Conservation (phyloP, 1,139 yeast species). For the Yamadazyma aaseri region DNA sequence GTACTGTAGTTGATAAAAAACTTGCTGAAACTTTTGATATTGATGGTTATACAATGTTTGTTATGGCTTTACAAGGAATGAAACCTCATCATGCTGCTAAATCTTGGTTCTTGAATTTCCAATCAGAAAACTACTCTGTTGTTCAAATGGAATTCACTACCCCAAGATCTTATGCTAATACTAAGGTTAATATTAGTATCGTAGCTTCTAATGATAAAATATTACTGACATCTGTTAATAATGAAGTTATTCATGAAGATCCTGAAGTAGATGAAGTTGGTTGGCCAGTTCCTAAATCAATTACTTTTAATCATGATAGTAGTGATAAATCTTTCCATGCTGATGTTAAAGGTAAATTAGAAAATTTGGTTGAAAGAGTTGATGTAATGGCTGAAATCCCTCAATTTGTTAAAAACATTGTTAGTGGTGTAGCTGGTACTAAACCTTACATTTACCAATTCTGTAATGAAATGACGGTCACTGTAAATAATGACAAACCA, state of each 20-base stretch:
- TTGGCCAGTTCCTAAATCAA: constrained; percentile 82
- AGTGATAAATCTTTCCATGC: constrained; percentile 34
- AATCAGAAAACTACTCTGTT: constrained; percentile 69
- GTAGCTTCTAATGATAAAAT: constrained; percentile 64
- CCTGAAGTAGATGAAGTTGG: constrained; percentile 73
- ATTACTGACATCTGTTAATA: constrained; percentile 64
- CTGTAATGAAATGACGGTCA: constrained; percentile 53
- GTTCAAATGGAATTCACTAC: constrained; percentile 95
- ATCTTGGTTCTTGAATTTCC: constrained; percentile 91
- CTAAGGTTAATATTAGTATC: constrained; percentile 79
- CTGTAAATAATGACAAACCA: constrained; percentile 29
- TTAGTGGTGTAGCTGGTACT: constrained; percentile 92
- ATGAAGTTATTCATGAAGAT: constrained; percentile 62
- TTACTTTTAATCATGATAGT: constrained; percentile 51
- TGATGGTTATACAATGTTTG: constrained; percentile 75
- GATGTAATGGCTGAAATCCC: constrained; percentile 99
- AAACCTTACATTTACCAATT: constrained; percentile 94
- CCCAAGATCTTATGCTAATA: constrained; percentile 82
- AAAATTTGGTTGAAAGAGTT: constrained; percentile 74
- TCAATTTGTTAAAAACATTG: constrained; percentile 87
- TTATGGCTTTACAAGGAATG: constrained; percentile 99
- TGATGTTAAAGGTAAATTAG: constrained; percentile 53
- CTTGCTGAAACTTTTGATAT: constrained; percentile 25
- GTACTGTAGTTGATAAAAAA: constrained; percentile 49
- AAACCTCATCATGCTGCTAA: constrained; percentile 99